Evolutionary conservation across 2,329 filamentous ascomycete genomes (phyloP), one percentile per base, ranked within the genome.

Genomic region (Raffaelea ambrosiae): DNA sequence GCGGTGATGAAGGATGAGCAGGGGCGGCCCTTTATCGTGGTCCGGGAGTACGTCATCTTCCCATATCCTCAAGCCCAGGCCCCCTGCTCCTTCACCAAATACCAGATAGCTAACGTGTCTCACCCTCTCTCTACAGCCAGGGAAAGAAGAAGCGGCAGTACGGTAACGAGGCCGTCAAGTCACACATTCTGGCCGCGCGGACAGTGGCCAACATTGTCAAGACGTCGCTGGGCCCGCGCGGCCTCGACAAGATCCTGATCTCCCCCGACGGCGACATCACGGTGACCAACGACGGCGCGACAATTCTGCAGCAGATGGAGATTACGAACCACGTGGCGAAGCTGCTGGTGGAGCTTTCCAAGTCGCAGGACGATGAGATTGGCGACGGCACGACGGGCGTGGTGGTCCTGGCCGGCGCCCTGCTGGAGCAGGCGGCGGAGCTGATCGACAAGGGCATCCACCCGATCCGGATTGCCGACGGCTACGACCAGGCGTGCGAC

Each of bases 361-460:
- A 95, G 73, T 97, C 93, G 36, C 93, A 98, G 67, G 93, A 98
- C 62, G 91, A 97, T 59, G 93, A 98, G 71, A 98, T 98, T 61
- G 93, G 93, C 63, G 93, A 98, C 65, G 93, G 93, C 55, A 98
- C 93, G 54, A 98, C 93, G 1, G 93, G 93, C 66, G 93, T 98
- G 14, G 93, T 98, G 45, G 94, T 98, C 43, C 73, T 98, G 57
- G 93, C 93, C 14, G 93, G 91, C 55, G 90, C 93, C 53, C 80
- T 98, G 55, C 76, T 98, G 52, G 94, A 98, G 70, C 91, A 97
- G 71, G 93, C 93, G 18, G 88, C 91, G 54, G 93, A 96, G 65
- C 80, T 98, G 58, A 97, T 98, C 66, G 94, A 98, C 77, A 98
- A 98, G 79, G 94, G 93, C 64, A 98, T 98, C 60, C 93, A 98